phyloP scores from a whole-genome alignment of 768 basidiomycete genomes.

The Boletus subcaerulescens region DNA sequence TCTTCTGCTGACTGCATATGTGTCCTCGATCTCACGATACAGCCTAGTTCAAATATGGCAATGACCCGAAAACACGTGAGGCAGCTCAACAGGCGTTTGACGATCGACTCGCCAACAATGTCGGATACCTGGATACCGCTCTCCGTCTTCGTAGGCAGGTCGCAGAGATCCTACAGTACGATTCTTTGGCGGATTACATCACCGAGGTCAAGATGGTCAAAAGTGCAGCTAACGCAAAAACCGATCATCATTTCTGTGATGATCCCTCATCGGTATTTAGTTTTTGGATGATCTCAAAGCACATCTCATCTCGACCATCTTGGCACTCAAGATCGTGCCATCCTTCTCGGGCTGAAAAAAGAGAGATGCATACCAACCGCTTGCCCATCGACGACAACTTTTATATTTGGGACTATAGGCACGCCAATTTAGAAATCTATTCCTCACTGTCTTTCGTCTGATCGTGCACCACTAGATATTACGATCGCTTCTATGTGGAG shows the following conservation, averaged over 20 bases:
- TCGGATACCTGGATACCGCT: slow-evolving; percentile 63
- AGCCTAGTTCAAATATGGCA: too few relatives aligned
- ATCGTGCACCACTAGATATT: slow-evolving; percentile 23
- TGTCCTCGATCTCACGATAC: neutral
- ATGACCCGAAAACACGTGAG: slow-evolving; percentile 32
- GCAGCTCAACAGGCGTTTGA: slow-evolving; percentile 68
- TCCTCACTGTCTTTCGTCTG: neutral
- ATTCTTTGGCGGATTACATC: slow-evolving; percentile 80
- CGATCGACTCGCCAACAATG: slow-evolving; percentile 64
- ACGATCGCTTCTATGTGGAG: slow-evolving; percentile 50
- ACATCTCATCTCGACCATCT: slow-evolving; percentile 65
- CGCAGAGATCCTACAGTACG: slow-evolving; percentile 64
- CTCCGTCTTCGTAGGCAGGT: slow-evolving; percentile 70
- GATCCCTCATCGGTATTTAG: slow-evolving; percentile 31
- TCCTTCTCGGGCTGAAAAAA: slow-evolving; percentile 69
- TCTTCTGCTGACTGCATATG: neutral
- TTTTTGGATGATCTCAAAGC: slow-evolving; percentile 75
- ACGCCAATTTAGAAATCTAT: slow-evolving; percentile 13
- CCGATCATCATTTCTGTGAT: neutral
- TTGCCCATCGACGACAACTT: slow-evolving; percentile 68
- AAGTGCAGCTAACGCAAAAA: slow-evolving; percentile 54
- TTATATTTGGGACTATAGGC: slow-evolving; percentile 84
- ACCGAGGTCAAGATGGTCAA: slow-evolving; percentile 90
- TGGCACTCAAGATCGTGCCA: slow-evolving; percentile 61
- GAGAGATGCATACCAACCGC: slow-evolving; percentile 60